A percentile compares a stretch with the other conserved stretches of the same genome.
These are phyloP conservation scores for Vitis hybrid DNA, from an alignment of 177 flowering plant species.

Conservation along the genomic window DNA sequence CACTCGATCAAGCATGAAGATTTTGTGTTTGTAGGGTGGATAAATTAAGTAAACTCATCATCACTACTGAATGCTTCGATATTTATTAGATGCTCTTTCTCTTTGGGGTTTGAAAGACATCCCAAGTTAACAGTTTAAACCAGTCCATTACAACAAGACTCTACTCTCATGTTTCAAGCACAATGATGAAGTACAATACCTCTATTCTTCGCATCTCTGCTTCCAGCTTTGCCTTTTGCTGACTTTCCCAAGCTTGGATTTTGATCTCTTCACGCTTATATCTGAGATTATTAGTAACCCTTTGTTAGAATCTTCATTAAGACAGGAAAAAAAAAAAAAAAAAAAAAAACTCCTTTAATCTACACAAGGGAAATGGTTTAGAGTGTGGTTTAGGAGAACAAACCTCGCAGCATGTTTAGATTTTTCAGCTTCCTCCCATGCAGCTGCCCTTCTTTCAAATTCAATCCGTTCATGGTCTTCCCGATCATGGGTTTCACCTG, in stretches of 20 bases:
- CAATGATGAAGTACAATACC: constrained; percentile 42
- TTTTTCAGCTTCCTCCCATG: constrained; percentile 92
- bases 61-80: neutral
- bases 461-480: constrained; percentile 51
- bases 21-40: no score
- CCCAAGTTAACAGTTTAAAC: neutral
- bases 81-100: neutral
- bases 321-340: neutral
- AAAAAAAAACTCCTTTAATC: neutral
- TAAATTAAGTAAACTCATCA: neutral
- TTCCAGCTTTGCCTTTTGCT: constrained; percentile 71
- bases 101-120: neutral
- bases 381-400: neutral
- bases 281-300: constrained; percentile 34
- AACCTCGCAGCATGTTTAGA: constrained; percentile 86
- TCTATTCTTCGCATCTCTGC: constrained; percentile 78
- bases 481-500: constrained; percentile 24
- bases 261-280: constrained; percentile 77
- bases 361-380: neutral
- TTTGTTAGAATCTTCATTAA: constrained; percentile 7
- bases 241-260: constrained; percentile 93
- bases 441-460: constrained; percentile 69
- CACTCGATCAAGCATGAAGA: no score
- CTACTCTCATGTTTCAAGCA: neutral
- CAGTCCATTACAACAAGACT: neutral